phyloP scores from a whole-genome alignment of 164 flowering plant species.

The Cinnamomum micranthum region DNA sequence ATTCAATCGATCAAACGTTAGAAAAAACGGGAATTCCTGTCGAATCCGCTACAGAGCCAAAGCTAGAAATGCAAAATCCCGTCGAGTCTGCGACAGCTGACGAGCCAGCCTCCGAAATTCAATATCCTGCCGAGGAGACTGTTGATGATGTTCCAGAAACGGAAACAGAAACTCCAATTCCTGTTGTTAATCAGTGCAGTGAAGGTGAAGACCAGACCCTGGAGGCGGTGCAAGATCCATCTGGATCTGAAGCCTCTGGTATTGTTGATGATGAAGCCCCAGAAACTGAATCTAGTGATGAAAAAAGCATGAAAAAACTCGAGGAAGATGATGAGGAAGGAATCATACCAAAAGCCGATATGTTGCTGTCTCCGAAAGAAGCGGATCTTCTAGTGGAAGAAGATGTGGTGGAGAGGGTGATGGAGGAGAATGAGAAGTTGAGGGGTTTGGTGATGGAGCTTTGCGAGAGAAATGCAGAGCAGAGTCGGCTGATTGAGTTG shows the following conservation, averaged over 20 bases:
- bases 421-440: conserved; percentile 51
- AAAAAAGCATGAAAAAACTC: not conserved
- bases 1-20: too few species aligned
- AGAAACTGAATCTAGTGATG: not conserved
- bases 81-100: too few species aligned
- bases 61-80: too few species aligned
- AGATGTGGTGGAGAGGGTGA: conserved; percentile 28
- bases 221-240: not conserved
- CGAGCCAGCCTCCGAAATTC: too few species aligned
- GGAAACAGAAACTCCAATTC: too few species aligned
- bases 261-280: not conserved
- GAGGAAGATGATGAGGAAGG: not conserved
- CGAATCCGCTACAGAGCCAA: too few species aligned
- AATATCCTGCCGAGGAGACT: too few species aligned
- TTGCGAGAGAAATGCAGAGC: conserved; percentile 41
- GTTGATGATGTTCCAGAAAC: too few species aligned
- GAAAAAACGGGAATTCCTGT: too few species aligned
- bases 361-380: too few species aligned
- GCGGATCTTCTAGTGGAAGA: not conserved
- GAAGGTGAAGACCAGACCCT: too few species aligned
- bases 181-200: too few species aligned
- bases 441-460: conserved; percentile 48
- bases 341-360: not conserved
- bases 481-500: conserved; percentile 34
- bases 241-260: not conserved